These are phyloP conservation scores for Capsicum pubescens DNA, from an alignment of 257 asterid species.

Conservation along the genomic window DNA sequence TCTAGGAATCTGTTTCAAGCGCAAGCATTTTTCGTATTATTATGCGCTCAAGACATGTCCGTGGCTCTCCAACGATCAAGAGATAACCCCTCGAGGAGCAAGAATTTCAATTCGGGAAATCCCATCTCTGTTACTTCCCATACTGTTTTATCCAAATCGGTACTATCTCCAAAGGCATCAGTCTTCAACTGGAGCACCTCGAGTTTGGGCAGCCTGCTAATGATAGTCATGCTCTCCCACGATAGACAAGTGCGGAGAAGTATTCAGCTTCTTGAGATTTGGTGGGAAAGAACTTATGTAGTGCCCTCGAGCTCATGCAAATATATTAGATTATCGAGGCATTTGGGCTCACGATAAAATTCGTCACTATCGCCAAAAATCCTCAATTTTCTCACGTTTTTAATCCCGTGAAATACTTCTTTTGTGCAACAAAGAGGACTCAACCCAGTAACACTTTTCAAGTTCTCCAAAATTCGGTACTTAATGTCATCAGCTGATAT, in stretches of 20 bases:
- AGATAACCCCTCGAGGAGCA: background rate
- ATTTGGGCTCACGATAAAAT: no score
- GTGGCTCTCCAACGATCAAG: background rate
- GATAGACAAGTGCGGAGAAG: background rate
- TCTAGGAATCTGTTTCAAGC: slow-evolving; percentile 8
- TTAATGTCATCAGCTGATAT: background rate
- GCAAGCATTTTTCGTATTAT: background rate
- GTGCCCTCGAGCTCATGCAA: background rate
- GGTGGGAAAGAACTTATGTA: background rate
- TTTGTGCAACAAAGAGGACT: background rate
- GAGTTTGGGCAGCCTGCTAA: background rate
- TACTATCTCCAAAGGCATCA: background rate
- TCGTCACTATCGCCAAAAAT: no score
- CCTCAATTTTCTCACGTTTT: background rate
- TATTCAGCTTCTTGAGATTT: background rate
- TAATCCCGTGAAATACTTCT: background rate
- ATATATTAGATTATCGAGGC: background rate
- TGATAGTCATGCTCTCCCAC: background rate
- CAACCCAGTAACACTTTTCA: background rate
- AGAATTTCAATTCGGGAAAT: slow-evolving; percentile 11
- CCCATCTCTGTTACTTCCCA: background rate
- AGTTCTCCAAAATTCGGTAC: background rate
- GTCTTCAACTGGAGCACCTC: slow-evolving; percentile 3
- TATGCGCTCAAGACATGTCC: background rate
- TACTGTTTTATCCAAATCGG: background rate